phyloP scores from a whole-genome alignment of 140 eudicot species.

The Stevia rebaudiana region DNA sequence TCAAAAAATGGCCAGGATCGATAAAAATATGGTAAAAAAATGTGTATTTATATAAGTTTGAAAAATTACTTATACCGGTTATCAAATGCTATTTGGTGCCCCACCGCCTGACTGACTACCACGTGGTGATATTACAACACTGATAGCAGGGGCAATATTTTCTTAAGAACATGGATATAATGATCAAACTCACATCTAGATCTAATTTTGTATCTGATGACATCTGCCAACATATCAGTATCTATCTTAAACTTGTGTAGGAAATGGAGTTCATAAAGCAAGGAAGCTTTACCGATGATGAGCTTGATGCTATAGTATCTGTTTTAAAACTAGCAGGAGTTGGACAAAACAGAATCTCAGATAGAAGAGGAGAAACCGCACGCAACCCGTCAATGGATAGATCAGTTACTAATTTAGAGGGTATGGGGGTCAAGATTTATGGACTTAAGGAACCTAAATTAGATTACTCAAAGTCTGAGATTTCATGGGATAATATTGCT shows the following conservation, averaged over 20 bases:
- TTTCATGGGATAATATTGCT: constrained; percentile 95
- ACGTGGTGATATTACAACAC: no score
- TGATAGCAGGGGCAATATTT: neutral
- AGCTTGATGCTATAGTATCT: constrained; percentile 85
- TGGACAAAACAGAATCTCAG: constrained; percentile 45
- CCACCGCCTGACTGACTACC: no score
- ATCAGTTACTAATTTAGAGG: constrained; percentile 67
- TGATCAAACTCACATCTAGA: constrained; percentile 11
- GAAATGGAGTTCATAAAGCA: constrained; percentile 91
- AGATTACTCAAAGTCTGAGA: constrained; percentile 40
- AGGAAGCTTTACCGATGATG: constrained; percentile 67
- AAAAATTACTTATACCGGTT: no score
- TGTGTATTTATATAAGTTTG: no score
- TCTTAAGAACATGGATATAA: neutral
- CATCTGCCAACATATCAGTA: neutral
- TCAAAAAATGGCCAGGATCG: no score
- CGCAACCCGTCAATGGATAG: constrained; percentile 41
- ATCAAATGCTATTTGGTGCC: no score
- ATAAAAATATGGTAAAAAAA: no score
- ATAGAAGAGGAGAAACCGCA: constrained; percentile 41
- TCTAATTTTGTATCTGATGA: neutral
- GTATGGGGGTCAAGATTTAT: constrained; percentile 86
- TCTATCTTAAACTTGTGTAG: constrained; percentile 34
- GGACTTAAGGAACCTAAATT: constrained; percentile 50
- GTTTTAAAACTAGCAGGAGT: constrained; percentile 69